Evolutionary conservation across 805 yeast genomes (phyloP).

Genomic region (Ogataea degrootiae): DNA sequence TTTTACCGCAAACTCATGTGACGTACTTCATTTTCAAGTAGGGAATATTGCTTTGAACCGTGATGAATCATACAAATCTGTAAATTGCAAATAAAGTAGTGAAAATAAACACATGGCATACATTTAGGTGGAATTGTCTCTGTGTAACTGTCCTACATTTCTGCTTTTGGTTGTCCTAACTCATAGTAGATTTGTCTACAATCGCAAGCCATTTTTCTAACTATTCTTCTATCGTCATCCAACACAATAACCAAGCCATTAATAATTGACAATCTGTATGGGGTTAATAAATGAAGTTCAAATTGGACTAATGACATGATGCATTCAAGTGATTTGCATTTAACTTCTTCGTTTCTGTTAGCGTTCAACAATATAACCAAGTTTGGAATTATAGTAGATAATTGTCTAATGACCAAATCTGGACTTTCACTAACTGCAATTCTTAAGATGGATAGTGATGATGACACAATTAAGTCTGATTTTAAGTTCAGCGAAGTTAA

Average conservation of each 20-base stretch:
- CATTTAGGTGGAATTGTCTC: background rate
- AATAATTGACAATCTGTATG: conserved; percentile 48
- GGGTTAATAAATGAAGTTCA: conserved; percentile 39
- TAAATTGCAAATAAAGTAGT: too few species aligned
- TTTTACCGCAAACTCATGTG: too few species aligned
- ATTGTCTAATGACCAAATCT: conserved; percentile 46
- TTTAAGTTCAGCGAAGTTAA: conserved; percentile 48
- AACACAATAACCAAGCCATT: conserved; percentile 45
- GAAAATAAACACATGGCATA: too few species aligned
- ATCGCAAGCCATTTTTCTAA: conserved; percentile 73
- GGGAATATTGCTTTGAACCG: too few species aligned
- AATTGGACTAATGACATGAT: conserved; percentile 45
- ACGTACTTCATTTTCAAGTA: too few species aligned
- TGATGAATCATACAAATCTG: too few species aligned
- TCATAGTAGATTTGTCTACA: conserved; percentile 76
- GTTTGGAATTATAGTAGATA: conserved; percentile 53
- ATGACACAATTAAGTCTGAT: conserved; percentile 17
- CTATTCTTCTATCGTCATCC: conserved; percentile 69
- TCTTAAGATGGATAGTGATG: conserved; percentile 23
- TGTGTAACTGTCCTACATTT: background rate
- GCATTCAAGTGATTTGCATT: conserved; percentile 54
- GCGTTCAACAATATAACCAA: conserved; percentile 37
- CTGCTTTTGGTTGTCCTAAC: conserved; percentile 26
- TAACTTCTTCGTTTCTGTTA: conserved; percentile 37
- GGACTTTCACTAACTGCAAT: conserved; percentile 49